Evolutionary conservation across 306 rosid species (phyloP), one percentile per base, ranked within the genome.

Genomic region (Prunus mira): DNA sequence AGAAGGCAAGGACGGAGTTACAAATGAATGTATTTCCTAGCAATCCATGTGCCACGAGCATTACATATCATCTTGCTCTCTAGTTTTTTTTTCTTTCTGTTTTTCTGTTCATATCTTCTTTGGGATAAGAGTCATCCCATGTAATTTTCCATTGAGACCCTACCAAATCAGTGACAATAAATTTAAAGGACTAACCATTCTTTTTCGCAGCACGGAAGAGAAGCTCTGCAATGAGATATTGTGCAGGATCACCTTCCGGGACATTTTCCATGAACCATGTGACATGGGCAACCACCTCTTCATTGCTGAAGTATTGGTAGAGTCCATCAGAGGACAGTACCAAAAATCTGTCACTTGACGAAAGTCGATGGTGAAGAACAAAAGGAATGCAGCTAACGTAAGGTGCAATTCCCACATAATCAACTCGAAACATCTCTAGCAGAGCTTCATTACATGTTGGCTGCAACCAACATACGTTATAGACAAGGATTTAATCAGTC

Each of bases 191-290:
- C 89, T 84, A 20, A 86, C 93, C 90, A 74, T 86, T 84, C 81
- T 86, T 89, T 79, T 89, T 86, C 27, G 93, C 90, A 13, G 93
- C 93, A 74, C 93, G 87, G 76, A 89, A 81, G 79, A 89, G 90
- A 81, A 89, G 90, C 82, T 89, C 90, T 8, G 90, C 89, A 30
- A 89, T 86, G 25, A 89, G 89, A 79, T 84, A 84, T 77, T 89
- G 93, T n/a, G 93, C 93, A 74, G 93, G 93, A 81, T 89, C 93
- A 43, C 93, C 93, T 62, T 82, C 90, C 9, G 43, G 43, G 43
- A 38, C 43, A 38, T 38, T 38, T 38, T 38, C 43, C 43, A 38
- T 38, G 43, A 86, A 86, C 90, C 90, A 82, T 2, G 86, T 82
- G 65, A 89, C 86, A 75, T 89, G 93, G 65, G 90, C 90, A 63